These are phyloP conservation scores for Aureobasidium sp. DNA, from an alignment of 2,329 filamentous ascomycete species.

Conservation along the genomic window DNA sequence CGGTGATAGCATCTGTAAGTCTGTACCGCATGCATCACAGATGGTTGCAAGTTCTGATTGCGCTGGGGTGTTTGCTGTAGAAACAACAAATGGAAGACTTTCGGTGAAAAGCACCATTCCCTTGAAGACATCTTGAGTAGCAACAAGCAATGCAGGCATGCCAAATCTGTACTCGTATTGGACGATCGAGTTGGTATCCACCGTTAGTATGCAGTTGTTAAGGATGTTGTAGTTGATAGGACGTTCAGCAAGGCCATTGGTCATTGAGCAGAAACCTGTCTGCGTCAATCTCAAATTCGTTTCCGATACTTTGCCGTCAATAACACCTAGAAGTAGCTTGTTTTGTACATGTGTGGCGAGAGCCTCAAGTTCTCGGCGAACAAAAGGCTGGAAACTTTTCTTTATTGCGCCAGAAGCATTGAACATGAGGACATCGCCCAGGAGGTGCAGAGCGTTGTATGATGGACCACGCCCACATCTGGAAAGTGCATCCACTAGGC, in stretches of 20 bases:
- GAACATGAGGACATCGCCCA: neutral
- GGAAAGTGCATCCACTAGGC: conserved; percentile 20
- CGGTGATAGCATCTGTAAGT: neutral
- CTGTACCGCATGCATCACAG: neutral
- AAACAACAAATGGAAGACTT: neutral
- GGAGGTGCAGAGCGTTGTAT: conserved; percentile 19
- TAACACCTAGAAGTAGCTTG: neutral
- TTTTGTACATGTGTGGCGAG: neutral
- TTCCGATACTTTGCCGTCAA: neutral
- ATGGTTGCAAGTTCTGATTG: neutral
- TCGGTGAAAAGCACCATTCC: neutral
- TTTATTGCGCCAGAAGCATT: neutral
- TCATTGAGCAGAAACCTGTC: neutral
- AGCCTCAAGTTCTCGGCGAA: neutral
- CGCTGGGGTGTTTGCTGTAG: neutral
- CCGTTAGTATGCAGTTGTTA: neutral
- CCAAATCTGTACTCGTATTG: neutral
- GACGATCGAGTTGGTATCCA: neutral
- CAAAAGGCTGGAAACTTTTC: neutral
- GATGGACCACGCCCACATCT: conserved; percentile 23
- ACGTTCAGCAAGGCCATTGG: neutral
- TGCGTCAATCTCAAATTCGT: neutral
- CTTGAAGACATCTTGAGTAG: neutral
- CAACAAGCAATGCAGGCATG: neutral
- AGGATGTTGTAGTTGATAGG: neutral